Percentiles rank a stretch among this genome's conserved stretches.
Evolutionary conservation across 108 stramenopile genomes (phyloP).

Genomic region (Skeletonema grethae): DNA sequence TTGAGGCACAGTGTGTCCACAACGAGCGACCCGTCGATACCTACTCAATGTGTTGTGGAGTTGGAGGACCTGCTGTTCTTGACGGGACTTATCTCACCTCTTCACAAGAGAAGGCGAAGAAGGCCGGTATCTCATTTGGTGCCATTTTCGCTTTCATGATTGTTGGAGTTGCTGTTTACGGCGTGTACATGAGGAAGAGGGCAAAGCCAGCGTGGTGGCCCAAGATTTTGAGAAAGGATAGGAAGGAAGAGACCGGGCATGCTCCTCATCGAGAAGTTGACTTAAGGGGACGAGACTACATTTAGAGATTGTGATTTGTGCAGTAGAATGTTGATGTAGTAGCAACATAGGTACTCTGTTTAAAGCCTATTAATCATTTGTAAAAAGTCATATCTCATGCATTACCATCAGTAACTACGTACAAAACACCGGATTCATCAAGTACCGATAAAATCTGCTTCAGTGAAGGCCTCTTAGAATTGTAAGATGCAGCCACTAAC

Average conservation of each 20-base stretch:
- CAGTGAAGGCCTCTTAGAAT: constrained; percentile 45
- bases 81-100: background rate
- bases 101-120: background rate
- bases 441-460: constrained; percentile 40
- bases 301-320: constrained; percentile 15
- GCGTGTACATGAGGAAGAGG: constrained; percentile 45
- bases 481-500: constrained; percentile 22
- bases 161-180: constrained; percentile 23
- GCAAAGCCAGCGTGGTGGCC: constrained; percentile 52
- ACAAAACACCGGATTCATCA: constrained; percentile 58
- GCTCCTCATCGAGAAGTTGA: constrained; percentile 53
- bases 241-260: constrained; percentile 48
- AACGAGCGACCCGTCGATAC: constrained; percentile 11
- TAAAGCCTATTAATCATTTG: constrained; percentile 1
- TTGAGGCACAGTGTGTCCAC: constrained; percentile 38
- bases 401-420: constrained; percentile 63
- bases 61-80: constrained; percentile 42
- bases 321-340: background rate
- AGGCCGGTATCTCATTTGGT: constrained; percentile 33
- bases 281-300: constrained; percentile 48
- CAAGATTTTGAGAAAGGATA: constrained; percentile 36
- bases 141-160: constrained; percentile 23
- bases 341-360: background rate
- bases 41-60: constrained; percentile 49
- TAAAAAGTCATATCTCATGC: constrained; percentile 6